Evolutionary conservation across 177 flowering plant genomes (phyloP), one percentile per base, ranked within the genome.

Genomic region (Vitis hybrid): DNA sequence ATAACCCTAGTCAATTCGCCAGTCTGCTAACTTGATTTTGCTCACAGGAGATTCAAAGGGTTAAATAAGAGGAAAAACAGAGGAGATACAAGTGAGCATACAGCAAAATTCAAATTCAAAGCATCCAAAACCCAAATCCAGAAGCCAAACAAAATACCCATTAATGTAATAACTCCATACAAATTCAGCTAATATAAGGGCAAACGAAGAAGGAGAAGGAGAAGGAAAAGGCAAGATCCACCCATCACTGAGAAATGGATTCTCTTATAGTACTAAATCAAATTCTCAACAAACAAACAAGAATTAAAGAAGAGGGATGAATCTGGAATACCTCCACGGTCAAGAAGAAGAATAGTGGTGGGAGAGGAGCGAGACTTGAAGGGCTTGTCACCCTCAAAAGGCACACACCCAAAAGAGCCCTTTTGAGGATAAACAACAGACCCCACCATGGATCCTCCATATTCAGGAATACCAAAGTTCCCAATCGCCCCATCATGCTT

Each of bases 401-500:
- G 8, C 0, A 68, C 72, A 63, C 98, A 93, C 0, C 86, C 97
- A 32, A 12, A 6, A n/a, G 86, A 26, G 13, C 80, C 85, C 55
- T 78, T 80, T 0, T 73, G 51, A 1, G 95, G 92, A 74, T 91
- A 93, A 13, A 81, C 78, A 21, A 91, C 82, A 21, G 87, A 56
- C 14, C 96, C 98, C 13, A 86, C 64, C 84, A 93, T 61, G 60
- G 78, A 82, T 3, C 94, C 98, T 0, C 97, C 98, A 65, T 93
- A 93, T 54, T 86, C 84, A 7, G 98, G 98, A 17, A 91, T 70
- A 0, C 98, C 97, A 65, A 93, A 93, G 77, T 93, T 93, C 0
- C 84, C 98, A 6, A 93, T 89, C 1, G 98, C 86, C 12, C 89
- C 79, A 48, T 90, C 98, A 19, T 87, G 89, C 68, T 81, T 87